Base-by-base conservation (phyloP, 2,329 filamentous ascomycete species). In the Aspergillus fumigatus region DNA sequence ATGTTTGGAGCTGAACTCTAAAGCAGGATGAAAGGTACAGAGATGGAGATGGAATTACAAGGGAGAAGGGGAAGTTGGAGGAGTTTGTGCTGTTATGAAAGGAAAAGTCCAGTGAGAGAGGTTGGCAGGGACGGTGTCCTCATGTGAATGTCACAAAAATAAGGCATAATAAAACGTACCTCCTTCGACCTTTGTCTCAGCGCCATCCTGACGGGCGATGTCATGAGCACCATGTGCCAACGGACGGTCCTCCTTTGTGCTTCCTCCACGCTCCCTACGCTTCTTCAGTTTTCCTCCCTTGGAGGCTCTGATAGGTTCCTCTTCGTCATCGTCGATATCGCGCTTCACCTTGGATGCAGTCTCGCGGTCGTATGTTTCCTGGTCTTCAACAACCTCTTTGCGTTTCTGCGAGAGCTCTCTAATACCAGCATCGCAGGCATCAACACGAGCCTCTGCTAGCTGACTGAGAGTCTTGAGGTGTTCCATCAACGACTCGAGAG, bases 211-310 rank as follows among this genome's bases (percentile, higher is more conserved):
- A 61, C 84, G 77, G 9, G 84, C 80, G 27, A 87, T 56, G 53
- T 82, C 83, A 74, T 88, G 86, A 14, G 85, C 85, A 48, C 86
- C 86, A 61, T 85, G 81, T 35, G 80, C 79, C 52, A 83, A 75
- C 25, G 84, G 84, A 47, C 84, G 76, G 54, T 85, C 81, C 59
- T 89, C 85, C 58, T 82, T 84, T 32, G 83, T 75, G 53, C 73
- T 79, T 56, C 87, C 61, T 1, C 63, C 85, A 7, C 83, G 78
- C 25, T 88, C 89, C 75, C 91, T 92, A 70, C 89, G 86, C 78
- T 90, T 92, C 80, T 90, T 92, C 62, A 88, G 82, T 72, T 92
- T 92, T 25, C 79, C 76, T 43, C 74, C 76, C 69, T 84, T 82
- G 66, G 84, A 67, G 27, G 72, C 73, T 73, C 80, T 70, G 47